A percentile compares a stretch with the other conserved stretches of the same genome.
Evolutionary conservation across 805 yeast species (phyloP).

Genomic region (Candida glaebosa): DNA sequence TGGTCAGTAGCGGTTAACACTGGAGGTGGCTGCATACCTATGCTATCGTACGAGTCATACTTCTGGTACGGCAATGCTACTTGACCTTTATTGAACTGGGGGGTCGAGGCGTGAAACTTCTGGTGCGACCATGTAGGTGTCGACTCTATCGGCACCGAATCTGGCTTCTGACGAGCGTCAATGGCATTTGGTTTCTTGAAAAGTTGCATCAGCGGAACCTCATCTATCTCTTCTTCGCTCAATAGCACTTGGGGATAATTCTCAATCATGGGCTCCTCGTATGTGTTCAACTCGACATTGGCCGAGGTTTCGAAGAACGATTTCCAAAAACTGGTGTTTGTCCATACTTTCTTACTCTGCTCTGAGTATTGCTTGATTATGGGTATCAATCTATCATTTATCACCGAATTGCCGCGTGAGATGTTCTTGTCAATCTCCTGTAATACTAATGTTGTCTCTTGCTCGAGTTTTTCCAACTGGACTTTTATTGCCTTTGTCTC

Average conservation of each 20-base stretch:
- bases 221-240: slow-evolving; percentile 17
- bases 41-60: slow-evolving; percentile 23
- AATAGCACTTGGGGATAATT: slow-evolving; percentile 14
- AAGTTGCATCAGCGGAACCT: neutral
- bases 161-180: slow-evolving; percentile 8
- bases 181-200: slow-evolving; percentile 15
- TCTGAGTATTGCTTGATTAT: slow-evolving; percentile 56
- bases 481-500: slow-evolving; percentile 21
- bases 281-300: slow-evolving; percentile 55
- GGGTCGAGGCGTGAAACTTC: slow-evolving; percentile 26
- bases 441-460: slow-evolving; percentile 69
- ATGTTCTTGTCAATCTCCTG: slow-evolving; percentile 79
- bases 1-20: slow-evolving; percentile 10
- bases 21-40: slow-evolving; percentile 21
- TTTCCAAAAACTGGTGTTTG: slow-evolving; percentile 71
- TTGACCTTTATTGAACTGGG: slow-evolving; percentile 13
- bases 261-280: slow-evolving; percentile 37
- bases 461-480: slow-evolving; percentile 64
- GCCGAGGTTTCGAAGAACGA: slow-evolving; percentile 74
- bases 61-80: slow-evolving; percentile 7
- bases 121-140: slow-evolving; percentile 36
- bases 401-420: slow-evolving; percentile 60
- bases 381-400: slow-evolving; percentile 68
- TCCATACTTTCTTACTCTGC: slow-evolving; percentile 60
- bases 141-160: slow-evolving; percentile 21